Percentiles rank a stretch among this genome's conserved stretches.
Conservation (phyloP, 2,329 filamentous ascomycete genomes). For the Pseudopithomyces maydicus region DNA sequence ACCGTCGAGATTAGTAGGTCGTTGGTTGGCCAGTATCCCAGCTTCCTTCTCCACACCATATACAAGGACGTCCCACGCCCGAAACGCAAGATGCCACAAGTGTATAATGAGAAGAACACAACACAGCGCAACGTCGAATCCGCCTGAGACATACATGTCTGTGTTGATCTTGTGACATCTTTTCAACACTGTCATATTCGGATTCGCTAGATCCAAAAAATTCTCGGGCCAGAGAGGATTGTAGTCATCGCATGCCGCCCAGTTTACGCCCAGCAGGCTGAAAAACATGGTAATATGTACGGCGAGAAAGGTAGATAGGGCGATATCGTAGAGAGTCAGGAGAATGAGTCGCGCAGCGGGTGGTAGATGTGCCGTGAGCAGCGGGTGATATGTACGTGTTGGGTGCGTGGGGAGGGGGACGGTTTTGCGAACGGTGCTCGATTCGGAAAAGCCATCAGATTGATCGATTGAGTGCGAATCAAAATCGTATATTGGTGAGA, state of each 20-base stretch:
- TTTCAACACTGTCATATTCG: background rate
- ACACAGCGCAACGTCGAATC: slow-evolving; percentile 5
- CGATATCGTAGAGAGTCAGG: slow-evolving; percentile 11
- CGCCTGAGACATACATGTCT: slow-evolving; percentile 12
- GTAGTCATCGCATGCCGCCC: slow-evolving; percentile 11
- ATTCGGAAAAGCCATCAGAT: background rate
- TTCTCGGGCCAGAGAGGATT: background rate
- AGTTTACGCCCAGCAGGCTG: slow-evolving; percentile 6
- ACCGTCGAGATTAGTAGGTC: background rate
- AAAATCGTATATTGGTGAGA: background rate
- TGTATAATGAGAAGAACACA: background rate
- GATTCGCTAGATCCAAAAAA: background rate
- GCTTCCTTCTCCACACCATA: background rate
- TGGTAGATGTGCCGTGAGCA: background rate
- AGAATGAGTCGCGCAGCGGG: background rate
- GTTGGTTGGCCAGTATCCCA: background rate
- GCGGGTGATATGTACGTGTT: background rate
- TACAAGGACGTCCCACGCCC: background rate
- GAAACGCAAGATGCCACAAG: background rate
- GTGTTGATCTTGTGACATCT: slow-evolving; percentile 11
- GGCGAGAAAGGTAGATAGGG: slow-evolving; percentile 10
- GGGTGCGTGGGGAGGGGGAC: background rate
- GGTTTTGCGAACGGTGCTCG: background rate
- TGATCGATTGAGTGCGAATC: background rate
- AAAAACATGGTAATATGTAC: slow-evolving; percentile 16